Base-by-base conservation (phyloP, 768 basidiomycete species). In the Mycena chlorophos region DNA sequence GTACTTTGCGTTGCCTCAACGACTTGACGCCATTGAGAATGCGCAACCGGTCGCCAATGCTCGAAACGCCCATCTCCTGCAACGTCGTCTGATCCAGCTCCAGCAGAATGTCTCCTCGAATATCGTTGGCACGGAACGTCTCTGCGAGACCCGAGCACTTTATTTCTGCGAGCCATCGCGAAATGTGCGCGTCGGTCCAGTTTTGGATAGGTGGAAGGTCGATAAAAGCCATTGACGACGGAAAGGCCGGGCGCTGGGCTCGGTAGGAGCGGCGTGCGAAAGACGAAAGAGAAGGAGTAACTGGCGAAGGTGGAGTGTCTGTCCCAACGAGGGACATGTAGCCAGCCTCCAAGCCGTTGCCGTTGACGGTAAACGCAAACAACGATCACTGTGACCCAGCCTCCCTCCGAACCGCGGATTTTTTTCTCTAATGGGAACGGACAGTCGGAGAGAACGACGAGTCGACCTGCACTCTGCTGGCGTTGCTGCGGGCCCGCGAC, bases 31-130 rank as follows among this genome's bases (percentile, higher is more conserved):
- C 96, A 54, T 84, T 88, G 19, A 93, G 66, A 48, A 99, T 89
- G 66, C 92, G 82, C 6, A 98, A 83, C 47, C 95, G 78, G 71
- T 99, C 97, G 12, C 97, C 97, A 38, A 99, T 88, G 70, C 88
- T 92, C 28, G 78, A 64, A 26, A 99, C 82, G 14, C 89, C 89
- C 85, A 98, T 91, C 72, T 99, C 97, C 68, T 87, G 91, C 48
- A 99, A 74, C 2, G 86, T 88, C 5, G 75, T 71, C 70, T 94
- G 91, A 66, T 98, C 96, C 42, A 98, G 75, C 60, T 99, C 97
- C 48, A 98, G 78, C 17, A 99, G 73, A 20, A 99, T 86, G 66
- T 92, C 89, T 4, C 96, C 94, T 49, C 92, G 75, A 64, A 99
- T 96, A 67, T 99, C 96, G 73, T 96, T 90, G 3, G 80, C 78